phyloP scores from a whole-genome alignment of 1,284 basidiomycete genomes.

The Malassezia vespertilionis region DNA sequence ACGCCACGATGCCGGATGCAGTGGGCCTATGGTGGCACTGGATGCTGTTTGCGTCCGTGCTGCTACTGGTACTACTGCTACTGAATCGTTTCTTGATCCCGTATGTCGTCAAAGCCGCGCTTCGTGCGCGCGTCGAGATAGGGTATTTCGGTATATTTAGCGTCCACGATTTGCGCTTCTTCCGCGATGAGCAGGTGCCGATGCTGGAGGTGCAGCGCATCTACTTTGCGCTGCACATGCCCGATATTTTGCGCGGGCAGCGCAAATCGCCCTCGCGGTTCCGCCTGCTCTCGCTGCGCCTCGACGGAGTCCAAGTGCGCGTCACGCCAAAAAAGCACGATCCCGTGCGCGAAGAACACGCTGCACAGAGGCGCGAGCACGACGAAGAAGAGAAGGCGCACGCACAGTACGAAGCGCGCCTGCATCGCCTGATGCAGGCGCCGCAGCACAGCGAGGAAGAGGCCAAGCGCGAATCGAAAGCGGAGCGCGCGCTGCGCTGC shows the following conservation, averaged over 20 bases:
- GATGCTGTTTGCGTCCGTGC: neutral
- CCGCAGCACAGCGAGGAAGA: neutral
- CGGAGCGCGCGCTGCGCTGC: neutral
- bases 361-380: neutral
- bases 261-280: neutral
- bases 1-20: neutral
- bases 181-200: neutral
- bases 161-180: slow-evolving; percentile 7
- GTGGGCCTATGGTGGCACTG: neutral
- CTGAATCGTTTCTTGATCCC: slow-evolving; percentile 10
- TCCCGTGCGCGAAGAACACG: neutral
- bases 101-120: neutral
- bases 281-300: neutral
- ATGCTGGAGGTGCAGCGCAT: neutral
- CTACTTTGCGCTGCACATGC: slow-evolving; percentile 3
- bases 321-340: neutral
- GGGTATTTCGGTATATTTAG: slow-evolving; percentile 3
- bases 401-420: neutral
- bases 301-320: slow-evolving; percentile 2
- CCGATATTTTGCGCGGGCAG: neutral
- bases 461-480: neutral
- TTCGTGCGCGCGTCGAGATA: slow-evolving; percentile 6
- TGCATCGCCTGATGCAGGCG: neutral
- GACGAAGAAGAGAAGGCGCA: too few species aligned
- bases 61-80: slow-evolving; percentile 3